Evolutionary conservation across 2,329 filamentous ascomycete species (phyloP).

Genomic region (Fusarium sp.): DNA sequence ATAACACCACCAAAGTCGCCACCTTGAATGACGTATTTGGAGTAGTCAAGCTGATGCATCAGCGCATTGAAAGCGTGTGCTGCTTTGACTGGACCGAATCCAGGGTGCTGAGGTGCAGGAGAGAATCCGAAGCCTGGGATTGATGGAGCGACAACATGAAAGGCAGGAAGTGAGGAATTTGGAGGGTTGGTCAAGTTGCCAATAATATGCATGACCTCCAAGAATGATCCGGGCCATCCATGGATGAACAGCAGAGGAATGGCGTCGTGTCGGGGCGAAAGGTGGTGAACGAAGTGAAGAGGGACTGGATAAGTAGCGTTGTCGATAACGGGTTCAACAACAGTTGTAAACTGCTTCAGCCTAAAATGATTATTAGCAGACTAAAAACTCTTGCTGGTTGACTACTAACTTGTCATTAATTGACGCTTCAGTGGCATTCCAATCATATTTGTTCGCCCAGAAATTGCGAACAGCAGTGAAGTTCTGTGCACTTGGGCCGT

Average conservation of each 20-base stretch:
- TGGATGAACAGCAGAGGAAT: not conserved
- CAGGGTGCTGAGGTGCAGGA: not conserved
- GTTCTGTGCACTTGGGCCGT: not conserved
- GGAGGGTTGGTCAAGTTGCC: not conserved
- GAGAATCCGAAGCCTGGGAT: not conserved
- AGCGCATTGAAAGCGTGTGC: not conserved
- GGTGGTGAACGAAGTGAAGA: slow-evolving; percentile 4
- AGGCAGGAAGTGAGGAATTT: not conserved
- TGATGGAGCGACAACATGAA: not conserved
- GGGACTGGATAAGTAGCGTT: not conserved
- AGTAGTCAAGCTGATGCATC: not conserved
- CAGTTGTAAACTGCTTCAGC: not conserved
- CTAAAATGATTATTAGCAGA: not conserved
- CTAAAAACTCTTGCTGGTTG: fast-evolving
- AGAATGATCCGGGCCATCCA: not conserved
- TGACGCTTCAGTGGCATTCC: not conserved
- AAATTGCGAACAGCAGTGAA: not conserved
- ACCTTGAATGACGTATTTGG: not conserved
- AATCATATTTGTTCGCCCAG: not conserved
- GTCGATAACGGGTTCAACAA: not conserved
- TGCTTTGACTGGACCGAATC: not conserved
- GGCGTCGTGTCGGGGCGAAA: not conserved
- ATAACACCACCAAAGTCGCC: not conserved
- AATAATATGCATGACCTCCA: not conserved
- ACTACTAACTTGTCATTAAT: not conserved